Percentiles rank a stretch among this genome's conserved stretches.
Evolutionary conservation across 345 rosid genomes (phyloP).

Genomic region (Hypericum androsaemum): DNA sequence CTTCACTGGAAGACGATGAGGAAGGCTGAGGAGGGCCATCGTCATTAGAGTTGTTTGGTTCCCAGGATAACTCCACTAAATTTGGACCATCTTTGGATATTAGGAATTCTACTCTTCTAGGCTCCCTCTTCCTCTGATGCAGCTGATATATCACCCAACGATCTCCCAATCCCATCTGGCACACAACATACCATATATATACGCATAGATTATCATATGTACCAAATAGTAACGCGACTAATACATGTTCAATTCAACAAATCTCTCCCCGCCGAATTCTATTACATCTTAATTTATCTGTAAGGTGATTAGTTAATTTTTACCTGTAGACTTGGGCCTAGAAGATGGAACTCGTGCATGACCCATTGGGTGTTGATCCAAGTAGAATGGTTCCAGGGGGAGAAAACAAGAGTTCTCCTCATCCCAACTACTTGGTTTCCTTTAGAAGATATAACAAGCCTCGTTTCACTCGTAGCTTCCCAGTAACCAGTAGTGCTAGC

Average conservation of each 20-base stretch:
- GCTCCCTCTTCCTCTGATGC: constrained; percentile 47
- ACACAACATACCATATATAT: constrained; percentile 7
- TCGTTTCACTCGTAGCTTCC: constrained; percentile 49
- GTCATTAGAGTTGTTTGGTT: no score
- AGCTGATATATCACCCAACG: constrained; percentile 53
- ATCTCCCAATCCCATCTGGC: constrained; percentile 27
- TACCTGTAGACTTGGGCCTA: constrained; percentile 13
- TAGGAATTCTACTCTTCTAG: constrained; percentile 15
- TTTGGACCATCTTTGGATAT: constrained; percentile 4
- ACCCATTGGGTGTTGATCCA: constrained; percentile 38
- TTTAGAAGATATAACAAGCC: constrained; percentile 32
- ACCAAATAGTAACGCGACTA: no score
- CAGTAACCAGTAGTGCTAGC: constrained; percentile 60
- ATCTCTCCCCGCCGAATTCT: neutral
- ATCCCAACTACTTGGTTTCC: constrained; percentile 34
- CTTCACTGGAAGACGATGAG: no score
- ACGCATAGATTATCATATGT: no score
- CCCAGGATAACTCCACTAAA: no score
- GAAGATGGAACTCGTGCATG: constrained; percentile 55
- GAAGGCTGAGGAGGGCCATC: no score
- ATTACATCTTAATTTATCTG: constrained; percentile 12
- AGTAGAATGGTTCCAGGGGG: constrained; percentile 21
- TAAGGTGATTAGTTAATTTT: constrained; percentile 12
- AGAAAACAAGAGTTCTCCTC: constrained; percentile 47
- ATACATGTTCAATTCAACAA: neutral